phyloP scores from a whole-genome alignment of 2,329 filamentous ascomycete genomes.

The Whalleya microplaca region DNA sequence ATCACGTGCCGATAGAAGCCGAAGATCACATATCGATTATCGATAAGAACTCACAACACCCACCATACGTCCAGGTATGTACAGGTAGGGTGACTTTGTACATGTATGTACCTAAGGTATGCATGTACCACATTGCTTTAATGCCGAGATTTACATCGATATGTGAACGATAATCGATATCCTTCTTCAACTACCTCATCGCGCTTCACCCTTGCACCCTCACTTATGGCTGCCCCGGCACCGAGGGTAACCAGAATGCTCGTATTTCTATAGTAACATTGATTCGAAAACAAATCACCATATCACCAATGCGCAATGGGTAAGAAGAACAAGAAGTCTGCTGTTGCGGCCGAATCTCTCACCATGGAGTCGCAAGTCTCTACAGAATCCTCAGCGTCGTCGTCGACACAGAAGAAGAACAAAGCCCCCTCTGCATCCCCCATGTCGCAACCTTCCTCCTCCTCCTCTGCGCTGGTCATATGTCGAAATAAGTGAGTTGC shows the following conservation, averaged over 20 bases:
- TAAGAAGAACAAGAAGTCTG: slow-evolving; percentile 50
- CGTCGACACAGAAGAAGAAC: slow-evolving; percentile 25
- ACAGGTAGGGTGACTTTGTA: too few species aligned
- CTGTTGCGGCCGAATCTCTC: slow-evolving; percentile 33
- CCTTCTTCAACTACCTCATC: too few species aligned
- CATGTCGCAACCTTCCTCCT: slow-evolving; percentile 35
- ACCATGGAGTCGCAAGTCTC: slow-evolving; percentile 25
- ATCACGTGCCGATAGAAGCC: slow-evolving; percentile 27
- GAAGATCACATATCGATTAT: too few species aligned
- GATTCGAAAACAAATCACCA: slow-evolving; percentile 1
- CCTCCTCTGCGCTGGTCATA: slow-evolving; percentile 58
- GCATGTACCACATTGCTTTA: too few species aligned
- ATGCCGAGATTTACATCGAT: too few species aligned
- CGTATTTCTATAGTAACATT: neutral
- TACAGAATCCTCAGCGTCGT: slow-evolving; percentile 29
- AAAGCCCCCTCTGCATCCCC: slow-evolving; percentile 14
- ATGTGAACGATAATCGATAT: too few species aligned
- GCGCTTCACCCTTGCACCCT: too few species aligned
- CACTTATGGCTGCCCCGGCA: neutral
- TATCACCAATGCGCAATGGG: slow-evolving; percentile 43
- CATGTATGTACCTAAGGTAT: too few species aligned
- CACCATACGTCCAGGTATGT: too few species aligned
- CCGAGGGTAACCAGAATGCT: slow-evolving; percentile 7
- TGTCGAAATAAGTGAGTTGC: slow-evolving; percentile 70
- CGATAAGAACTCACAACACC: too few species aligned